Conservation (phyloP, 106 monocot species). For the Cymbidium sinense region DNA sequence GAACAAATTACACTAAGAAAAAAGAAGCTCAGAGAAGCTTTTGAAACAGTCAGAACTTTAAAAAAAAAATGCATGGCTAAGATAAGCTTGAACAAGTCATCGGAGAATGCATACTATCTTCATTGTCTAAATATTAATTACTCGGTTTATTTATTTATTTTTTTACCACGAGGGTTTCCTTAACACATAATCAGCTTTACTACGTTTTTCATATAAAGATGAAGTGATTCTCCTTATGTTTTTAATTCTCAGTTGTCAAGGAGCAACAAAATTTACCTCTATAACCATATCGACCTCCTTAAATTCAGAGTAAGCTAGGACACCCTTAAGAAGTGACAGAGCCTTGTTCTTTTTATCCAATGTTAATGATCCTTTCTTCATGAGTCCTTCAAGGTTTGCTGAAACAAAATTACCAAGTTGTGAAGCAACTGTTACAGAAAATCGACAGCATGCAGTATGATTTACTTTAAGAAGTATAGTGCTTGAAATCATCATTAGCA, state of each 20-base stretch:
- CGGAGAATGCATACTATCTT: neutral
- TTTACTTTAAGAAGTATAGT: neutral
- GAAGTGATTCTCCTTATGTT: neutral
- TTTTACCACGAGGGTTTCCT: neutral
- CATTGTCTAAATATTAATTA: neutral
- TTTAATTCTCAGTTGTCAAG: neutral
- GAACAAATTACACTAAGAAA: neutral
- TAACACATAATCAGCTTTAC: neutral
- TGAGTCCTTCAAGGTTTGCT: constrained; percentile 67
- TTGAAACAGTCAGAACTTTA: neutral
- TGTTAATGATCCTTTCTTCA: constrained; percentile 62
- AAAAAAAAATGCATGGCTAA: neutral
- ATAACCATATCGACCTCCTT: constrained; percentile 87
- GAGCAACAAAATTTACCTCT: constrained; percentile 35
- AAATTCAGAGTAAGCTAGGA: constrained; percentile 72
- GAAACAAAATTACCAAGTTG: neutral
- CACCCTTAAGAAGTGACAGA: constrained; percentile 59
- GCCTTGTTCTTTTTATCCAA: constrained; percentile 56
- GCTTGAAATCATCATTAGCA: neutral
- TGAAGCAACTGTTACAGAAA: neutral
- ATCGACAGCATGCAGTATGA: neutral
- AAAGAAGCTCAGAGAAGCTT: neutral
- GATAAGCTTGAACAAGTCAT: neutral
- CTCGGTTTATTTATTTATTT: neutral
- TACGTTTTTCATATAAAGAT: neutral